These are phyloP conservation scores for Microstegium vimineum DNA, from an alignment of 176 grass and related monocot genomes.

Conservation along the genomic window DNA sequence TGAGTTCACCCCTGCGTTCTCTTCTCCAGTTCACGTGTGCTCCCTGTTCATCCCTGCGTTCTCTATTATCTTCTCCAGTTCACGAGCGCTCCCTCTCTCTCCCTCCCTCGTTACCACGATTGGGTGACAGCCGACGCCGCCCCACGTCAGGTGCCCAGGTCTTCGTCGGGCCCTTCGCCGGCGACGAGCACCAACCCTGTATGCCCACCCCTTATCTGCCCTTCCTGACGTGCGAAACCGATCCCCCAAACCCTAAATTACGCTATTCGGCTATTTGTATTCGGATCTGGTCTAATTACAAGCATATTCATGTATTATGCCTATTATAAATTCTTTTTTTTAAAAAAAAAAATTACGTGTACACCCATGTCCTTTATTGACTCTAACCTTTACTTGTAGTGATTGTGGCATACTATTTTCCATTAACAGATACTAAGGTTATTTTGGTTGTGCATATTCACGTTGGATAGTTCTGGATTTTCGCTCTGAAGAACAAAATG, in stretches of 20 bases:
- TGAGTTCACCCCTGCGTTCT: not conserved
- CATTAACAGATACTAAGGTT: not conserved
- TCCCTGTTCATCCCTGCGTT: not conserved
- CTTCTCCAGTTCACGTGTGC: not conserved
- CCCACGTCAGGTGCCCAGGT: not conserved
- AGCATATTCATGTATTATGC: not conserved
- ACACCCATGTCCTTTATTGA: not conserved
- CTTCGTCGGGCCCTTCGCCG: not conserved
- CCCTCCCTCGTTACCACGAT: not conserved
- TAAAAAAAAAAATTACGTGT: too few relatives aligned
- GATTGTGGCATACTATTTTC: not conserved
- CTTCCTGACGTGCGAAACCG: not conserved
- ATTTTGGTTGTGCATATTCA: not conserved
- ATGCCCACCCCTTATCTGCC: not conserved
- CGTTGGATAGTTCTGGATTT: not conserved
- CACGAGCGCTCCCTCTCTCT: not conserved
- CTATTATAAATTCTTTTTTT: not conserved
- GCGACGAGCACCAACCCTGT: not conserved
- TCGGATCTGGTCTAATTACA: not conserved
- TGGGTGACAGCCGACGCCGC: not conserved
- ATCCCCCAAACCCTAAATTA: not conserved
- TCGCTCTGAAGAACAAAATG: slow-evolving; percentile 45
- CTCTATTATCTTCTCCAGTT: not conserved
- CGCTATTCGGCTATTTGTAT: not conserved
- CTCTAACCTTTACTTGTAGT: not conserved